Percentiles rank a stretch among this genome's conserved stretches.
Conservation (phyloP, 192 early-diverging fungal genomes). For the Chytriomyces sp. region DNA sequence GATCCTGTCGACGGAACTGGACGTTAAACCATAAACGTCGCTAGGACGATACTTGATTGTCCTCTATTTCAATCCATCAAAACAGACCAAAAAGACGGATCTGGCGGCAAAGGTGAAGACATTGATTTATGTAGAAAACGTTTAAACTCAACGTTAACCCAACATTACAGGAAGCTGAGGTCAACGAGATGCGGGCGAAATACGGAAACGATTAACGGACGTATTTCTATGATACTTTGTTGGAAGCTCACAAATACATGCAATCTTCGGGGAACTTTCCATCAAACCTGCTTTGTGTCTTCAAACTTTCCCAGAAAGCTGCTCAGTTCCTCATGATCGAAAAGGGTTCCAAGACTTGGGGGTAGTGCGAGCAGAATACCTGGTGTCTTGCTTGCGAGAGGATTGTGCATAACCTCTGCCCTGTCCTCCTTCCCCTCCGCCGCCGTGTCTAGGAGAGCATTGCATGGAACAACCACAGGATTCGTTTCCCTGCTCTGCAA, state of each 20-base stretch:
- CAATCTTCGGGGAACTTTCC: not conserved
- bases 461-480: not conserved
- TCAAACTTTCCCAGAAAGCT: not conserved
- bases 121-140: not conserved
- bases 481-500: not conserved
- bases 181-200: constrained; percentile 48
- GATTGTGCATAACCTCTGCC: not conserved
- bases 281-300: not conserved
- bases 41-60: constrained; percentile 90
- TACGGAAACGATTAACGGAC: constrained; percentile 28
- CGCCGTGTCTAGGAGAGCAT: not conserved
- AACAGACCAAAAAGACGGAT: constrained; percentile 79
- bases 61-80: constrained; percentile 83
- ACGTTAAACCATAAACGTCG: not conserved
- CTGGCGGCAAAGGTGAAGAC: constrained; percentile 43
- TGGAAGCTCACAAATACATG: not conserved
- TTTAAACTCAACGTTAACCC: not conserved
- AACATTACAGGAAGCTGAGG: constrained; percentile 42
- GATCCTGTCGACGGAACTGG: not conserved
- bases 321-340: constrained; percentile 15
- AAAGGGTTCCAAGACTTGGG: constrained; percentile 10
- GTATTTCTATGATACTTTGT: not conserved
- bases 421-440: not conserved
- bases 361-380: constrained; percentile 21
- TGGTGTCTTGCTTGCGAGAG: constrained; percentile 11